Base-by-base conservation (phyloP, 2,329 filamentous ascomycete genomes). In the Colletotrichum gigasporum region DNA sequence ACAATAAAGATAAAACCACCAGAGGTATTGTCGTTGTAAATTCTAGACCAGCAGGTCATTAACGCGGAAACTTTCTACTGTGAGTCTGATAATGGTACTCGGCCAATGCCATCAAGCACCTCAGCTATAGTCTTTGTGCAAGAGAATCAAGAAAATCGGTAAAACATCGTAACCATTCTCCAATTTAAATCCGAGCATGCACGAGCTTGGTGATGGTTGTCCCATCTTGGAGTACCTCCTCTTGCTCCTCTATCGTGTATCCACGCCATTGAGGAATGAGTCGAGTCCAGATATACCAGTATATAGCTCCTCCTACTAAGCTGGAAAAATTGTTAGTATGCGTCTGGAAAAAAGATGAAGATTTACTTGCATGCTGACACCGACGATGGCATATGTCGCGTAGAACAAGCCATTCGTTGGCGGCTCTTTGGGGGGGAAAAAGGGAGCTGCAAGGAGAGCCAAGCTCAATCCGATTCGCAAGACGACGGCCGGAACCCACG, bases 281-380 rank as follows among this genome's bases (percentile, higher is more conserved):
- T 3, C 87, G 79, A 1, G 89, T 89, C 85, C 87, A 91, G 1
- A 91, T 65, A 67, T 86, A 88, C 91, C 91, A 93, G 71, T 93
- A 93, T 0, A 86, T 1, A 1, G 90, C 71, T 0, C 85, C 89
- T 48, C 87, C 84, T 0, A 83, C 32, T 32, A 91, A 77, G 57
- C 87, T 91, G 54, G n/a, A n/a, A 41, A 14, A 52, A 1, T 18
- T 26, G 16, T 50, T 16, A 61, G 32, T 41, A 48, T 65, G 41
- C 39, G 2, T 9, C 5, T 26, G 5, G 10, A 1, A 10, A 24
- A 8, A 30, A 50, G 5, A 9, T 61, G 11, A 5, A 57, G 9
- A 24, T n/a, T n/a, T n/a, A 80, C 85, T 79, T 78, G 87, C 84
- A 86, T 81, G 18, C 78, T 78, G 9, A 82, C 76, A 3, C 83